Conservation (phyloP, 1,284 basidiomycete genomes). For the Termitomyces sp. region DNA sequence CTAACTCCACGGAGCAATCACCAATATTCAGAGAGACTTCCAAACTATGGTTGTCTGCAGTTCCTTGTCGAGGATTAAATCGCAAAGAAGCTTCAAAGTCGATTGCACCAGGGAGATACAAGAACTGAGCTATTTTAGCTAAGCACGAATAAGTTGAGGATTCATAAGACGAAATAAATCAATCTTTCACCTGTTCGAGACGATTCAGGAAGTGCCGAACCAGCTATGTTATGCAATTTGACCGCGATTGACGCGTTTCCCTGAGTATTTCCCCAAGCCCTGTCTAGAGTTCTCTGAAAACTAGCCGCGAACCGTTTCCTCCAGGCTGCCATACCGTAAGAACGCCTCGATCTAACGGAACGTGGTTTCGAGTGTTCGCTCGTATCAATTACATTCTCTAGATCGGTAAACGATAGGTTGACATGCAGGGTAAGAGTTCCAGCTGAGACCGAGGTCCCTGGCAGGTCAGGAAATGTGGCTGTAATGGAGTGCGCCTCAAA, state of each 20-base stretch:
- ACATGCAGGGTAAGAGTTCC: conserved; percentile 51
- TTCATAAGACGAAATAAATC: not conserved
- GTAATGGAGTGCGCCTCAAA: conserved; percentile 57
- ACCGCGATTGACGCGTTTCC: conserved; percentile 51
- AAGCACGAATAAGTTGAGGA: conserved; percentile 10
- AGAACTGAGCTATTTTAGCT: conserved; percentile 29
- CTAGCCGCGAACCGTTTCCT: conserved; percentile 55
- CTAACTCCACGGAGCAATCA: conserved; percentile 44
- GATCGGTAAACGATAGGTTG: conserved; percentile 49
- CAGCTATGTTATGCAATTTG: conserved; percentile 44
- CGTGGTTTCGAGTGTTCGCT: conserved; percentile 22
- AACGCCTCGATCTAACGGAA: conserved; percentile 25
- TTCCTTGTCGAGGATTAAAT: conserved; percentile 54
- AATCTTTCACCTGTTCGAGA: conserved; percentile 26
- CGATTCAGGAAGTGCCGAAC: conserved; percentile 30
- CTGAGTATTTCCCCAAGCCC: conserved; percentile 59
- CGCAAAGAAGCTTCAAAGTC: conserved; percentile 44
- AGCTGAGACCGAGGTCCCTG: conserved; percentile 45
- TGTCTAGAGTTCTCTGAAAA: conserved; percentile 58
- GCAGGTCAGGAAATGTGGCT: conserved; percentile 45
- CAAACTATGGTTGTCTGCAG: conserved; percentile 52
- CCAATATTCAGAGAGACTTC: conserved; percentile 43
- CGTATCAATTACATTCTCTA: conserved; percentile 31
- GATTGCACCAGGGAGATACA: conserved; percentile 43
- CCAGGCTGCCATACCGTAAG: conserved; percentile 54